These are phyloP conservation scores for Cystobasidium ongulense DNA, from an alignment of 768 basidiomycete genomes.

Conservation along the genomic window DNA sequence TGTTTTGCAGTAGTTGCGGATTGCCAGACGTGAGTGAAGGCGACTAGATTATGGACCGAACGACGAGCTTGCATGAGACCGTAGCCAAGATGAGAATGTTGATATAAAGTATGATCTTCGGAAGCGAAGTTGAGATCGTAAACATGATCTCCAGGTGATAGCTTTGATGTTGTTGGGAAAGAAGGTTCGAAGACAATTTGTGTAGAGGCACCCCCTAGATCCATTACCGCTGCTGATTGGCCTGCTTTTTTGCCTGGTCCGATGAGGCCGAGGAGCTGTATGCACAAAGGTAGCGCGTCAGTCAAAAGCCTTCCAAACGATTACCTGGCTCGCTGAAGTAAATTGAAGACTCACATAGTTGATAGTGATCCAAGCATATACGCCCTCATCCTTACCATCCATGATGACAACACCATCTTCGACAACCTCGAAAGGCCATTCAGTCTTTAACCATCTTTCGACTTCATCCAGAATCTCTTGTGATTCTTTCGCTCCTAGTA, in stretches of 20 bases:
- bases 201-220: conserved; percentile 91
- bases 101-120: conserved; percentile 67
- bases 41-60: conserved; percentile 78
- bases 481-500: conserved; percentile 59
- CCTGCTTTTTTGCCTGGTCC: conserved; percentile 51
- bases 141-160: conserved; percentile 82
- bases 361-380: conserved; percentile 98
- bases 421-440: conserved; percentile 64
- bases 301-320: not conserved
- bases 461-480: conserved; percentile 69
- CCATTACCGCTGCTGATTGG: conserved; percentile 76
- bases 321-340: not conserved
- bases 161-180: conserved; percentile 50
- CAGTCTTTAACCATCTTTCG: conserved; percentile 52
- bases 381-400: conserved; percentile 93
- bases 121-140: conserved; percentile 73
- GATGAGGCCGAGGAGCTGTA: conserved; percentile 60
- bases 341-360: conserved; percentile 55
- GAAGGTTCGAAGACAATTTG: conserved; percentile 93
- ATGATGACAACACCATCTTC: conserved; percentile 71
- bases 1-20: conserved; percentile 32
- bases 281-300: not conserved
- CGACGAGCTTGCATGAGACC: conserved; percentile 80
- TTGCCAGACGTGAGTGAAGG: conserved; percentile 62
- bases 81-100: conserved; percentile 96